These are phyloP conservation scores for Boletus hoseneyae DNA, from an alignment of 1,284 basidiomycete species.

Conservation along the genomic window DNA sequence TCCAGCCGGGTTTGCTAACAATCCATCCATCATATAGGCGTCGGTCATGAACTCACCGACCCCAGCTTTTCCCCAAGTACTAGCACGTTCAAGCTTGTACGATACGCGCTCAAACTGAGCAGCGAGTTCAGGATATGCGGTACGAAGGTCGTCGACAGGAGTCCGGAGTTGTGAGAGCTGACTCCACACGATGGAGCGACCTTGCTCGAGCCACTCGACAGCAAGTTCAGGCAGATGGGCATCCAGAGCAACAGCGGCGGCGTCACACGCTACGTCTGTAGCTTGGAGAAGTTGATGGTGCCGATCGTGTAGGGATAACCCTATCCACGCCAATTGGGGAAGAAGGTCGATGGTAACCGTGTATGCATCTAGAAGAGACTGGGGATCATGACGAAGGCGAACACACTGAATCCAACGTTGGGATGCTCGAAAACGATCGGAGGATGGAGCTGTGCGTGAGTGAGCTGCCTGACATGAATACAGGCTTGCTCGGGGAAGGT, in stretches of 20 bases:
- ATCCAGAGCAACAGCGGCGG: neutral
- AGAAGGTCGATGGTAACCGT: neutral
- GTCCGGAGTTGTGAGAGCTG: conserved; percentile 7
- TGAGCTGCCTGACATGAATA: too few relatives aligned
- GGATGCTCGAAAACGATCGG: too few relatives aligned
- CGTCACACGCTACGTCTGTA: neutral
- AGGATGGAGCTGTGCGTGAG: too few relatives aligned
- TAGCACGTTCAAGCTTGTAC: conserved; percentile 1
- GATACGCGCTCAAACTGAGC: neutral
- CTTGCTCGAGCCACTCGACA: conserved; percentile 11
- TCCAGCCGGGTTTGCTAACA: too few relatives aligned
- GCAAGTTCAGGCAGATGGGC: neutral
- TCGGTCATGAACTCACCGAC: too few relatives aligned
- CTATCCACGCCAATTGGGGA: conserved; percentile 3
- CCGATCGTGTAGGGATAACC: conserved; percentile 3
- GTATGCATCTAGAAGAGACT: conserved; percentile 2
- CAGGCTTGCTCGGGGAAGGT: too few relatives aligned
- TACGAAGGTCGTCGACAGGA: neutral
- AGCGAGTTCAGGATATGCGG: neutral
- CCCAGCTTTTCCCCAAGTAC: too few relatives aligned
- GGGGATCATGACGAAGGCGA: neutral
- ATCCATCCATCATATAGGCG: too few relatives aligned
- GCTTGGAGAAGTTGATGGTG: conserved; percentile 1
- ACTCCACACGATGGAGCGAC: conserved; percentile 4
- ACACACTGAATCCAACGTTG: neutral